These are phyloP conservation scores for Elaeagnus macrophylla DNA, from an alignment of 306 rosid species.

Conservation along the genomic window DNA sequence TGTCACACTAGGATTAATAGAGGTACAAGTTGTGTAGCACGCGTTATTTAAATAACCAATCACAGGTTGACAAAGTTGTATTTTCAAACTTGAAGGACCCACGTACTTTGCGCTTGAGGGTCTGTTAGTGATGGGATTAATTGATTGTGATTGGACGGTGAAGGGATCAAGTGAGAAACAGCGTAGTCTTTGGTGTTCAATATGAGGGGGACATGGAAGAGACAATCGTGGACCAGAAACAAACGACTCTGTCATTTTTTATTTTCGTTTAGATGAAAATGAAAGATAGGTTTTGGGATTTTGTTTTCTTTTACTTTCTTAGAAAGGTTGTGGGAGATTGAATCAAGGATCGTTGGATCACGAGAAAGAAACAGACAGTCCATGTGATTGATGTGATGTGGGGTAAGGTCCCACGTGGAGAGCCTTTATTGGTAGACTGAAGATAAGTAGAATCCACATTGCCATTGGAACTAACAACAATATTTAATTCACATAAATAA, in stretches of 20 bases:
- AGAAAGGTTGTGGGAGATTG: slow-evolving; percentile 4
- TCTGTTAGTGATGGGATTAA: background rate
- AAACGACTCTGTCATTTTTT: slow-evolving; percentile 33
- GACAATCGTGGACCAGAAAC: slow-evolving; percentile 34
- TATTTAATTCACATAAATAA: too few relatives aligned
- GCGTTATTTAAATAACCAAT: slow-evolving; percentile 33
- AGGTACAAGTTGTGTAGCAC: slow-evolving; percentile 18
- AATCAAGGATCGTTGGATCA: slow-evolving; percentile 39
- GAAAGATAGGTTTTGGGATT: too few relatives aligned
- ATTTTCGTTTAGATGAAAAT: too few relatives aligned
- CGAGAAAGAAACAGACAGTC: slow-evolving; percentile 1
- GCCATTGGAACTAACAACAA: slow-evolving; percentile 31
- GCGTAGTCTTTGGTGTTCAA: slow-evolving; percentile 21
- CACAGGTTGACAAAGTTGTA: slow-evolving; percentile 10
- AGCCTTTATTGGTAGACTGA: slow-evolving; percentile 21
- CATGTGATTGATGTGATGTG: slow-evolving; percentile 34
- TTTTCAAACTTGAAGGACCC: slow-evolving; percentile 1
- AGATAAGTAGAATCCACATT: too few relatives aligned
- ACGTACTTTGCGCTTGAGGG: slow-evolving; percentile 7
- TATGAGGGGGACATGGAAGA: slow-evolving; percentile 32
- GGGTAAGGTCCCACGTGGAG: slow-evolving; percentile 32
- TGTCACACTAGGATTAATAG: slow-evolving; percentile 9
- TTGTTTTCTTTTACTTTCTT: too few relatives aligned
- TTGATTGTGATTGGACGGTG: background rate
- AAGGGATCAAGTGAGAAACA: slow-evolving; percentile 31